Evolutionary conservation across 2,329 filamentous ascomycete genomes (phyloP).

Genomic region (Aspergillus pseudonomiae): DNA sequence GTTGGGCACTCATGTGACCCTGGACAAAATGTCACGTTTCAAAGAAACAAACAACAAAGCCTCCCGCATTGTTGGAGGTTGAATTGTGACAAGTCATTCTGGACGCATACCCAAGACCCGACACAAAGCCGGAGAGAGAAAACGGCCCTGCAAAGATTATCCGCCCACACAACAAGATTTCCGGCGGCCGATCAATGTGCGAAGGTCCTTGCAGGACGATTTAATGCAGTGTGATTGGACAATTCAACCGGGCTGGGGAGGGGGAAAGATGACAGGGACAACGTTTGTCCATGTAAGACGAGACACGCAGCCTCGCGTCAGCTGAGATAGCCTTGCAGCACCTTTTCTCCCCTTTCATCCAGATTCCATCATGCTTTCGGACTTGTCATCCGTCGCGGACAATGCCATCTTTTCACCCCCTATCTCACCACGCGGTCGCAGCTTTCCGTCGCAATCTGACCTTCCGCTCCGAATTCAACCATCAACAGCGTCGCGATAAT

Average conservation of each 20-base stretch:
- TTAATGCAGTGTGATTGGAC: not conserved
- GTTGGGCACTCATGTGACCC: not conserved
- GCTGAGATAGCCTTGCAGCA: slow-evolving; percentile 17
- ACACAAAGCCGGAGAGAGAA: not conserved
- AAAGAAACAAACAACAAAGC: not conserved
- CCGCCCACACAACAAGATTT: not conserved
- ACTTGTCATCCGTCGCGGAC: not conserved
- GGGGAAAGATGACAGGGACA: slow-evolving; percentile 4
- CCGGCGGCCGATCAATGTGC: not conserved
- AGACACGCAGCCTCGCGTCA: slow-evolving; percentile 27
- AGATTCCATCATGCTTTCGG: not conserved
- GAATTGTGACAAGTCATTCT: not conserved
- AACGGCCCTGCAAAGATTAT: not conserved
- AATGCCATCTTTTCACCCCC: not conserved
- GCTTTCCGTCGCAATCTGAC: not conserved
- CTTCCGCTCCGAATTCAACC: not conserved
- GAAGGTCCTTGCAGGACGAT: not conserved
- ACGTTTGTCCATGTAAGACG: slow-evolving; percentile 22
- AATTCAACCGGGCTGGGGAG: slow-evolving; percentile 7
- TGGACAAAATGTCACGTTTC: not conserved
- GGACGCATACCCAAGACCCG: not conserved
- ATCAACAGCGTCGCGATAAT: not conserved
- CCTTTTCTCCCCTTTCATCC: slow-evolving; percentile 6
- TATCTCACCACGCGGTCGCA: not conserved
- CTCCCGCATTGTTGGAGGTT: not conserved